phyloP scores from a whole-genome alignment of 768 basidiomycete species.

The Cystofilobasidium ferigula region DNA sequence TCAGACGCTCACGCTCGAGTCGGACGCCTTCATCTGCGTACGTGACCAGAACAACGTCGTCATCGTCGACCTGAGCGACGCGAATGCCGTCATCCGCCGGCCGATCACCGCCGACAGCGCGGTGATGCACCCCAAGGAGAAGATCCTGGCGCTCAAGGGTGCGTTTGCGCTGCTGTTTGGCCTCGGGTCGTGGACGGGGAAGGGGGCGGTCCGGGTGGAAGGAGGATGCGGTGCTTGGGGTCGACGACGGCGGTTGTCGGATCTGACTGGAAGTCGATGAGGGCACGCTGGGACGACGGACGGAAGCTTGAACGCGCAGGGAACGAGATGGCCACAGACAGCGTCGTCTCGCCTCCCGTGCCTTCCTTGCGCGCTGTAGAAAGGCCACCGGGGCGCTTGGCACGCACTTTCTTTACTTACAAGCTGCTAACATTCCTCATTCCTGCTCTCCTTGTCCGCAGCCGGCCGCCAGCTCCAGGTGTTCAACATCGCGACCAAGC shows the following conservation, averaged over 20 bases:
- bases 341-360: no score
- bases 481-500: constrained; percentile 95
- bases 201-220: not conserved
- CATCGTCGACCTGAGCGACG: constrained; percentile 93
- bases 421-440: no score
- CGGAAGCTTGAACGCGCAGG: no score
- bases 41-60: constrained; percentile 89
- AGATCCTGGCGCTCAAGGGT: constrained; percentile 94
- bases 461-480: constrained; percentile 90
- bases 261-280: no score
- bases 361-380: no score
- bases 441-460: constrained; percentile 34
- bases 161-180: constrained; percentile 32
- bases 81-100: constrained; percentile 79
- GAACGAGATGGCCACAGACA: no score
- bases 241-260: no score
- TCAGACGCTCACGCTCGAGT: constrained; percentile 91
- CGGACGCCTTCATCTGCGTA: constrained; percentile 95
- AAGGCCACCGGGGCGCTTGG: no score
- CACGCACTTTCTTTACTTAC: no score
- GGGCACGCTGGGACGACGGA: no score
- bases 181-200: not conserved
- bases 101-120: constrained; percentile 98
- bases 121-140: constrained; percentile 94
- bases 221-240: no score